These are phyloP conservation scores for Gossypium arboreum DNA, from an alignment of 345 rosid species.

Conservation along the genomic window DNA sequence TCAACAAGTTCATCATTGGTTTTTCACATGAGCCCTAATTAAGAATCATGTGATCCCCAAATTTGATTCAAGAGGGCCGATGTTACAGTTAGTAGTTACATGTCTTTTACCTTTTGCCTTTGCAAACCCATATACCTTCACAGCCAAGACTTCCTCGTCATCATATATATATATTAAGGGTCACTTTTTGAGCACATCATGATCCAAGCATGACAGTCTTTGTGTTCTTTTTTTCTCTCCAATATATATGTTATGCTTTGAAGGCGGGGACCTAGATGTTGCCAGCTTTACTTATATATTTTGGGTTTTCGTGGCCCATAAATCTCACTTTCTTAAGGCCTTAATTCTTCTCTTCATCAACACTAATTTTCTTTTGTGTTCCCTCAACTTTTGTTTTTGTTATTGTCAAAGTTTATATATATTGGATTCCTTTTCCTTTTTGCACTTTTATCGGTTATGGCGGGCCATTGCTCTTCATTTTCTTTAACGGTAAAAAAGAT, in stretches of 20 bases:
- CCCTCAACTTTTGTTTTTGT: background rate
- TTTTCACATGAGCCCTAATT: background rate
- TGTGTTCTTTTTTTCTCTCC: background rate
- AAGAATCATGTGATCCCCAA: background rate
- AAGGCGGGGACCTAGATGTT: background rate
- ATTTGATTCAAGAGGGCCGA: background rate
- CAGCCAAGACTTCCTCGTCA: background rate
- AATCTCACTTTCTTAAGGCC: background rate
- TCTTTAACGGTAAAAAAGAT: slow-evolving; percentile 4
- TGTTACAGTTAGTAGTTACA: background rate
- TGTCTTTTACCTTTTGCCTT: background rate
- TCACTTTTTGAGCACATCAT: background rate
- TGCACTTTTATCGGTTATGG: slow-evolving; percentile 7
- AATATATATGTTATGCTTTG: background rate
- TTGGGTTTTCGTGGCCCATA: background rate
- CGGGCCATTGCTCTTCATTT: background rate
- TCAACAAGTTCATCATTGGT: background rate
- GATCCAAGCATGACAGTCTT: background rate
- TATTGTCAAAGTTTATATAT: slow-evolving; percentile 2
- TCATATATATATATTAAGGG: background rate
- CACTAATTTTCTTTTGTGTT: background rate
- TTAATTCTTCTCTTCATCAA: background rate
- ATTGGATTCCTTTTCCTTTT: slow-evolving; percentile 12
- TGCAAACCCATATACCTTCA: background rate
- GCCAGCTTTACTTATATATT: background rate